Evolutionary conservation across 345 rosid species (phyloP).

Genomic region (Eutrema heterophyllum): DNA sequence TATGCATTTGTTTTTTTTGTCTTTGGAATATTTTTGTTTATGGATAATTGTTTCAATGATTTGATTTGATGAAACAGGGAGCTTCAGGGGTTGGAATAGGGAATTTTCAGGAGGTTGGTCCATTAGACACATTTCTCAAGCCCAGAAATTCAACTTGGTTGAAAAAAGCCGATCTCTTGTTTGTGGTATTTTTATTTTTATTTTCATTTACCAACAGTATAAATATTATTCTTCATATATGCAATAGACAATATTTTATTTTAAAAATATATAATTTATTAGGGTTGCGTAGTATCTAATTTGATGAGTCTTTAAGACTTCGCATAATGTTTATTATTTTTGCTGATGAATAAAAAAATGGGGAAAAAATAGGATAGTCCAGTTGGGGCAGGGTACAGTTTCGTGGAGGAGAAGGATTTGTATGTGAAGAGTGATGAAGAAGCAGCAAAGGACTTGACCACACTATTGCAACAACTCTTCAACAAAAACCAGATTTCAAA

Average conservation of each 20-base stretch:
- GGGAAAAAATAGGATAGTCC: constrained; percentile 53
- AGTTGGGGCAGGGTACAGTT: constrained; percentile 80
- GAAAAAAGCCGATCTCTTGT: constrained; percentile 68
- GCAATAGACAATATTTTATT: background rate
- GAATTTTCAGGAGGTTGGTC: constrained; percentile 73
- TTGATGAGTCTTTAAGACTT: constrained; percentile 24
- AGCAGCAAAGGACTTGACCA: constrained; percentile 78
- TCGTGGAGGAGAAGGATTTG: constrained; percentile 44
- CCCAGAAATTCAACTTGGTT: constrained; percentile 84
- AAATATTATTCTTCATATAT: background rate
- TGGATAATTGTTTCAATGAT: background rate
- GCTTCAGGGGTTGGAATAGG: constrained; percentile 80
- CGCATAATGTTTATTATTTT: background rate
- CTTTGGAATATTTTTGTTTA: background rate
- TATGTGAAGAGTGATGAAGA: constrained; percentile 73
- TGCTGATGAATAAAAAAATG: constrained; percentile 9
- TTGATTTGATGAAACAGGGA: constrained; percentile 41
- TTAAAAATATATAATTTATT: background rate
- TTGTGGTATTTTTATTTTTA: constrained; percentile 44
- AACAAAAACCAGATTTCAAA: constrained; percentile 41
- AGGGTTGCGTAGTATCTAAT: background rate
- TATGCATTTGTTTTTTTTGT: background rate
- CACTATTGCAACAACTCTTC: constrained; percentile 48
- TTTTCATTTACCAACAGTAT: background rate
- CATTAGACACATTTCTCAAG: constrained; percentile 47